These are phyloP conservation scores for Cryomyces minteri DNA, from an alignment of 495 filamentous ascomycete species.

Conservation along the genomic window DNA sequence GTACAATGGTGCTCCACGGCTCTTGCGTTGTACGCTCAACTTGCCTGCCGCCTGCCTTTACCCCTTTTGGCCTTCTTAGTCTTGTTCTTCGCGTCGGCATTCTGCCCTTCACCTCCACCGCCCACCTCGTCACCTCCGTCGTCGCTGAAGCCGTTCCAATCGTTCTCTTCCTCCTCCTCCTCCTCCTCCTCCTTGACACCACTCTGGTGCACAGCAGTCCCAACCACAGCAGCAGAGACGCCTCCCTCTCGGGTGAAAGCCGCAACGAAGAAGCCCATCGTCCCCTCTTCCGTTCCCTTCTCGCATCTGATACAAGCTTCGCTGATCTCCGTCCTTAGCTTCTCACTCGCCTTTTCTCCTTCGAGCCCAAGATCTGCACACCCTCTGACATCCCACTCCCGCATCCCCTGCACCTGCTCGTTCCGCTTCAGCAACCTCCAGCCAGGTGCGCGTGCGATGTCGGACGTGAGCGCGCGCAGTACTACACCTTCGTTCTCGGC, in stretches of 20 bases:
- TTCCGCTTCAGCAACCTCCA: slow-evolving; percentile 58
- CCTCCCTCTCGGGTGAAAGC: slow-evolving; percentile 32
- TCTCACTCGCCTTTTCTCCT: slow-evolving; percentile 16
- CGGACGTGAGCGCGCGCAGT: slow-evolving; percentile 40
- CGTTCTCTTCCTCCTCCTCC: slow-evolving; percentile 22
- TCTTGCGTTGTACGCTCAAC: too few species aligned
- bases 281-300: slow-evolving; percentile 60
- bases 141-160: slow-evolving; percentile 25
- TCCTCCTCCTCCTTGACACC: slow-evolving; percentile 8
- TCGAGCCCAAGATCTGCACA: slow-evolving; percentile 5
- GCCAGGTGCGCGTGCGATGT: slow-evolving; percentile 43
- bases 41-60: too few species aligned
- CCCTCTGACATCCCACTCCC: slow-evolving; percentile 55
- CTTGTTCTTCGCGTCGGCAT: too few species aligned
- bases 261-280: slow-evolving; percentile 56
- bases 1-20: too few species aligned
- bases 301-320: slow-evolving; percentile 60
- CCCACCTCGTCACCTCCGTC: background rate
- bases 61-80: too few species aligned
- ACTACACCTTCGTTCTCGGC: slow-evolving; percentile 85
- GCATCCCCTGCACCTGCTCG: slow-evolving; percentile 52
- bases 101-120: too few species aligned
- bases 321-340: slow-evolving; percentile 1
- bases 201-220: background rate
- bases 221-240: background rate